Base-by-base conservation (phyloP, 352 stramenopile species). In the Achlya hypogyna region DNA sequence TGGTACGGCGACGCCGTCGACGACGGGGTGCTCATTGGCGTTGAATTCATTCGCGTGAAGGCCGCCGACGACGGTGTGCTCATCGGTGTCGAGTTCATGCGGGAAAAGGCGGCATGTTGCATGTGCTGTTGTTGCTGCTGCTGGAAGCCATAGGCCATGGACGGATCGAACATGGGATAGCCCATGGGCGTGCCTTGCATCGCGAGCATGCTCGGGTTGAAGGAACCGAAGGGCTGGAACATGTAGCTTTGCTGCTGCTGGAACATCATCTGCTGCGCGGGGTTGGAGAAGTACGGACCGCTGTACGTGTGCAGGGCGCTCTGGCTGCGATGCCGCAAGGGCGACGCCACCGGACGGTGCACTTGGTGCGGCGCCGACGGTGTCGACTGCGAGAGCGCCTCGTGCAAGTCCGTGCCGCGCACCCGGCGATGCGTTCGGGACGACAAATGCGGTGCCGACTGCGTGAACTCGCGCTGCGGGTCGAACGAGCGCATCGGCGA, bases 391-490 rank as follows among this genome's bases (percentile, higher is more conserved):
- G 49, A 56, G 12, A 56, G 49, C 20, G 25, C 31, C 31, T 56
- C 49, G 31, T 56, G 49, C 25, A 56, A 20, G 25, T 56, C 49
- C 10, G 16, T 12, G 49, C 49, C 49, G 8, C 49, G 49, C 38
- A 45, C 38, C 12, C 38, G 38, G 12, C 31, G 25, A 16, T 56
- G 49, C 49, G 25, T 31, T 56, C 25, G 49, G 16, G 12, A 16
- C 8, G 49, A 56, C 31, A 56, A 20, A 56, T 56, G 49, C 31
- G 49, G 49, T 16, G 49, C 49, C 49, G 49, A 56, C 31, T 56
- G 49, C 49, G 49, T 56, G 25, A 56, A 56, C 2, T 56, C 49
- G 6, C 49, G 49, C 25, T 56, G 49, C 31, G 49, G 49, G 49
- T 56, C 49, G 31, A 27, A 35, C 31, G 25, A 35, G 16, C 49